phyloP scores from a whole-genome alignment of 2,329 filamentous ascomycete genomes.

The Mycosphaerelloides madeirae region DNA sequence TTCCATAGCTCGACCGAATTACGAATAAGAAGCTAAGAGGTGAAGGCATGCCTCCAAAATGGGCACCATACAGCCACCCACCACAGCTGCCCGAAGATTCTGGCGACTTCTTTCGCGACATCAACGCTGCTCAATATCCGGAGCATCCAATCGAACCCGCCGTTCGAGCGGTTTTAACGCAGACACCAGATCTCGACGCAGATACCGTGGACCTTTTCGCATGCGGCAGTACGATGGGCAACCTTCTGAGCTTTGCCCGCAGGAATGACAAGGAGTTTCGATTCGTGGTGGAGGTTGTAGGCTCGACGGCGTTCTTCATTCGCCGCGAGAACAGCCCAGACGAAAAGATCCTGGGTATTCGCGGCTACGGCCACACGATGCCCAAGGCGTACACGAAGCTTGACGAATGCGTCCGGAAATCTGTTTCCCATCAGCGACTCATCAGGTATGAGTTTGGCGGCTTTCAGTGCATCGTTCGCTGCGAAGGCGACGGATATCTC shows the following conservation, averaged over 20 bases:
- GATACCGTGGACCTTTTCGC: slow-evolving; percentile 51
- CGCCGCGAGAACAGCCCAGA: slow-evolving; percentile 57
- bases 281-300: slow-evolving; percentile 54
- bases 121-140: slow-evolving; percentile 50
- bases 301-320: slow-evolving; percentile 58
- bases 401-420: slow-evolving; percentile 51
- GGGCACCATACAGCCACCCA: slow-evolving; percentile 42
- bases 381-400: slow-evolving; percentile 63
- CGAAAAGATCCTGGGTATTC: slow-evolving; percentile 52
- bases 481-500: slow-evolving; percentile 56
- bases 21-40: no score
- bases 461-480: slow-evolving; percentile 50
- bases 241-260: slow-evolving; percentile 54
- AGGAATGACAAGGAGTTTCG: slow-evolving; percentile 49
- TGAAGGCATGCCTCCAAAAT: slow-evolving; percentile 48
- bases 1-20: no score
- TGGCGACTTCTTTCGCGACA: slow-evolving; percentile 51
- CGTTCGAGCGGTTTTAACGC: slow-evolving; percentile 40
- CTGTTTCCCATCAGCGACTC: slow-evolving; percentile 59
- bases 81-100: slow-evolving; percentile 41
- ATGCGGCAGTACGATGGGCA: slow-evolving; percentile 59
- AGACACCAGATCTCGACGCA: slow-evolving; percentile 35
- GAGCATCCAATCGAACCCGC: slow-evolving; percentile 50
- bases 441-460: slow-evolving; percentile 55
- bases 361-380: slow-evolving; percentile 63